phyloP scores from a whole-genome alignment of 1,284 basidiomycete genomes.

The Heterobasidion parviporum region DNA sequence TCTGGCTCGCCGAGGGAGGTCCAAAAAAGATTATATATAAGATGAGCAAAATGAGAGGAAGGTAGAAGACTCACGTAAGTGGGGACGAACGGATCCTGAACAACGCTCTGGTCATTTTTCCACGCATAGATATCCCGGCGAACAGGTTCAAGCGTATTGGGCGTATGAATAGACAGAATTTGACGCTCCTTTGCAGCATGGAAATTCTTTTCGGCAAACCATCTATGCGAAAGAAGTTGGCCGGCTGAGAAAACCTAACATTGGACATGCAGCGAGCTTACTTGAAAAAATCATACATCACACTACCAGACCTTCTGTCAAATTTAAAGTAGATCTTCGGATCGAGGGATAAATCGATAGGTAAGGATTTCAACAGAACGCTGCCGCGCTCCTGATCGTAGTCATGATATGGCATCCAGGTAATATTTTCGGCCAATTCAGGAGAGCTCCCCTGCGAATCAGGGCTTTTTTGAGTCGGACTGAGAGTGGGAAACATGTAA shows the following conservation, averaged over 20 bases:
- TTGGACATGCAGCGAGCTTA: not conserved
- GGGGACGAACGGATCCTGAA: constrained; percentile 10
- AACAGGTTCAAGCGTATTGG: not conserved
- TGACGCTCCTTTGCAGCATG: no score
- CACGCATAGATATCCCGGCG: not conserved
- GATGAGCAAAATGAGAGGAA: not conserved
- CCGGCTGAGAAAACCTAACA: not conserved
- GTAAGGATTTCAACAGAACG: no score
- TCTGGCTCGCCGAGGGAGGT: not conserved
- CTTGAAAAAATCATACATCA: not conserved
- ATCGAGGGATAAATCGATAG: not conserved
- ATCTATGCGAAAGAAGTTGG: no score
- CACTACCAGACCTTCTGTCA: not conserved
- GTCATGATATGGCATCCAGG: no score
- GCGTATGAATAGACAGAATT: not conserved
- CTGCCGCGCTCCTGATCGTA: no score
- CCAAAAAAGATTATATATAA: not conserved
- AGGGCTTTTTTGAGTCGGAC: no score
- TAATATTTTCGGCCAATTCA: no score
- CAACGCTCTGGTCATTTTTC: constrained; percentile 1
- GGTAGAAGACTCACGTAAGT: constrained; percentile 8
- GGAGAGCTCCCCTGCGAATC: no score
- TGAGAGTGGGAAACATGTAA: not conserved
- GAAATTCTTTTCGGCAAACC: no score
- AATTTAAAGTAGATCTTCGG: not conserved